phyloP scores from a whole-genome alignment of 1,284 basidiomycete genomes.

The Ustilago sp. region DNA sequence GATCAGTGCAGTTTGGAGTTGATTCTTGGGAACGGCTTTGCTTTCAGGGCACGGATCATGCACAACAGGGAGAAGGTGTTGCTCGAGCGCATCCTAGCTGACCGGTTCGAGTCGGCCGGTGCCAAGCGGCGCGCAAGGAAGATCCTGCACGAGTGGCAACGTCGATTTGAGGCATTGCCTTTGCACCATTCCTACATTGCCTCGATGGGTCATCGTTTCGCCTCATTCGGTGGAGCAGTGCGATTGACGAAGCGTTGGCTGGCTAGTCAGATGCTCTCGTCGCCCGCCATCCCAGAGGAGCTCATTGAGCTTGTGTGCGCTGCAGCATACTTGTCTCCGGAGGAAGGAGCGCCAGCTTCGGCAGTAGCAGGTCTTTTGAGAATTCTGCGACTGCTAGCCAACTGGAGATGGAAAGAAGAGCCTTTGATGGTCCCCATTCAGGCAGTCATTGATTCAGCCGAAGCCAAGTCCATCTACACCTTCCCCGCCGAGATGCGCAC shows the following conservation, averaged over 20 bases:
- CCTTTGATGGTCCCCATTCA: conserved; percentile 73
- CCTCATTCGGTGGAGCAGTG: conserved; percentile 84
- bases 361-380: conserved; percentile 80
- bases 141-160: conserved; percentile 77
- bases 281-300: conserved; percentile 80
- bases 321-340: conserved; percentile 72
- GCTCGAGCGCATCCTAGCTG: conserved; percentile 77
- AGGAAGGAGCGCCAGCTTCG: conserved; percentile 70
- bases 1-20: conserved; percentile 84
- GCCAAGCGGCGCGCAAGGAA: conserved; percentile 74
- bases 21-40: conserved; percentile 84
- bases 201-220: conserved; percentile 81
- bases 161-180: conserved; percentile 82
- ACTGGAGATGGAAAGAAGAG: conserved; percentile 80
- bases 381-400: conserved; percentile 79
- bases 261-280: conserved; percentile 83
- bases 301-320: conserved; percentile 87
- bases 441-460: conserved; percentile 61
- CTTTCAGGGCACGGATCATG: conserved; percentile 85
- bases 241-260: conserved; percentile 94
- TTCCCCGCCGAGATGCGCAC: conserved; percentile 73
- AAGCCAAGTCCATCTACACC: conserved; percentile 46
- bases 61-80: conserved; percentile 87
- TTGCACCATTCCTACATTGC: conserved; percentile 86
- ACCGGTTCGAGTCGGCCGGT: conserved; percentile 66